These are phyloP conservation scores for Erythrobasidium hasegawianum DNA, from an alignment of 1,284 basidiomycete species.

Conservation along the genomic window DNA sequence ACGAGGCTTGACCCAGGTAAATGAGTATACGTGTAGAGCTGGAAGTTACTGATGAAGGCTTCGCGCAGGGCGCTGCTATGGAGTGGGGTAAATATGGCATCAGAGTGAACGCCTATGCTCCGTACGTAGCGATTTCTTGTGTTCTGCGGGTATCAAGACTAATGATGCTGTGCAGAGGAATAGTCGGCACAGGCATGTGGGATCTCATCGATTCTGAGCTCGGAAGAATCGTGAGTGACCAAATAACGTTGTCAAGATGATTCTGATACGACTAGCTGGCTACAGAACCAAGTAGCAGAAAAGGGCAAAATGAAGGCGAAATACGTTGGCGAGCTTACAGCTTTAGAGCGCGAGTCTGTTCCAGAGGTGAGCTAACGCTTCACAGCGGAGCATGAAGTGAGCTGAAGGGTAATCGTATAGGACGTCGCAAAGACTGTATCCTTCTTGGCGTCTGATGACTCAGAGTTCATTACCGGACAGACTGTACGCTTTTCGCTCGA, in stretches of 20 bases:
- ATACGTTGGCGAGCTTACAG: slow-evolving; percentile 29
- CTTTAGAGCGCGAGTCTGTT: slow-evolving; percentile 20
- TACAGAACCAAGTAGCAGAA: slow-evolving; percentile 9
- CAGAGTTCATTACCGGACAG: slow-evolving; percentile 35
- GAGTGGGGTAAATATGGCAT: slow-evolving; percentile 35
- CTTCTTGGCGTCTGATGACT: slow-evolving; percentile 33
- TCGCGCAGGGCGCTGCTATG: slow-evolving; percentile 33
- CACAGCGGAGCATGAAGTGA: too few relatives aligned
- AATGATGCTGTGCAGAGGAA: slow-evolving; percentile 10
- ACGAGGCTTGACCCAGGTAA: slow-evolving; percentile 27
- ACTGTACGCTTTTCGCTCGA: too few relatives aligned
- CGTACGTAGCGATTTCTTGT: slow-evolving; percentile 10
- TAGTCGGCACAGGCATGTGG: slow-evolving; percentile 35
- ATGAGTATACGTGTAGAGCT: too few relatives aligned
- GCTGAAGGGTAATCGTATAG: too few relatives aligned
- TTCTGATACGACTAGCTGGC: too few relatives aligned
- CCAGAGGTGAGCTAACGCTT: slow-evolving; percentile 24
- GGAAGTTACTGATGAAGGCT: too few relatives aligned
- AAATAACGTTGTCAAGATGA: too few relatives aligned
- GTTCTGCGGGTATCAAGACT: too few relatives aligned
- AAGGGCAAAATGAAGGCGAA: slow-evolving; percentile 28
- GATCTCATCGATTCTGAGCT: slow-evolving; percentile 29
- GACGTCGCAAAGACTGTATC: slow-evolving; percentile 32
- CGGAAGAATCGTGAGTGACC: slow-evolving; percentile 23
- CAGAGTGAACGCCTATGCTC: slow-evolving; percentile 25